Base-by-base conservation (phyloP, 1,139 yeast genomes). In the Scheffersomyces quercinus region DNA sequence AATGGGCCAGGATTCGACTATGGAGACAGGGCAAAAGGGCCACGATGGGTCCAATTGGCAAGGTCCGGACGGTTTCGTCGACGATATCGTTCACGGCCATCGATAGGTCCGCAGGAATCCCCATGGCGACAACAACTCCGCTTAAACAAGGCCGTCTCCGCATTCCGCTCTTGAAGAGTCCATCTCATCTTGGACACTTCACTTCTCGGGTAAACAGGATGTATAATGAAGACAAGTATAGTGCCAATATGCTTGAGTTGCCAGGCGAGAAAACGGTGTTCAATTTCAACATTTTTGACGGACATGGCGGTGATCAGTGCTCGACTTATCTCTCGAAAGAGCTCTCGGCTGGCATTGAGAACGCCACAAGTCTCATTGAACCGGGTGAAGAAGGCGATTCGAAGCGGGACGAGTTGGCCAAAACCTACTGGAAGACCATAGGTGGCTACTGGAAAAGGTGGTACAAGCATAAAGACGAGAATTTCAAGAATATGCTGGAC, bases 401-500 rank as follows among this genome's bases (percentile, higher is more conserved):
- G 50, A 61, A 15, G 36, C 50, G 67, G 31, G 63, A 64, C 13
- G 67, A 77, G 28, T 66, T 88, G 41, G 55, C 65, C 12, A 70
- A 77, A 42, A 69, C 73, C 41, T 83, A 82, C 59, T 74, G 74
- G 56, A 68, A 74, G 41, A 75, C 77, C 43, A 75, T 88, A 24
- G 96, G 97, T 4, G 91, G 95, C 2, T 93, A 93, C 65, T 93
- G 98, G 98, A 75, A 81, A 46, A 73, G 93, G 39, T 81, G 96
- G 82, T 79, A 75, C 50, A 73, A 73, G 46, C 81, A 80, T 37
- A 63, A 77, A 32, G 67, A 71, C 29, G 66, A 61, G 29, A 67
- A 56, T 62, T 75, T 82, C 51, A 72, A 72, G 16, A 64, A 64
- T 35, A 73, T 80, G 60, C 60, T 62, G 36, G 69, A 71, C 46